A percentile compares a stretch with the other conserved stretches of the same genome.
Conservation (phyloP, 768 basidiomycete species). For the Termitomyces sp. region DNA sequence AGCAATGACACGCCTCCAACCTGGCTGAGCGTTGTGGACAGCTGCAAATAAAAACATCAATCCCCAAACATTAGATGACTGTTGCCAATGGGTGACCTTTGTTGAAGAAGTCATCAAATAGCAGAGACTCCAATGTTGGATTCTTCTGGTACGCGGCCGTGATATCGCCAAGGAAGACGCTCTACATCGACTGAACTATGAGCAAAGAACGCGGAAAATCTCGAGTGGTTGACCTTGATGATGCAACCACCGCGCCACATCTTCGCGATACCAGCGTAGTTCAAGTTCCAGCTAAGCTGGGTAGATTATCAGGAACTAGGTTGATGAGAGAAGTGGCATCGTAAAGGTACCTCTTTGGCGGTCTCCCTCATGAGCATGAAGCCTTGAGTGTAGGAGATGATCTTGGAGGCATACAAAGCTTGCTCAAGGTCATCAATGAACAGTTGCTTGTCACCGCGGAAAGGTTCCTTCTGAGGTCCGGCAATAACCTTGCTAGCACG, state of each 20-base stretch:
- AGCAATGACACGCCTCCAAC: slow-evolving; percentile 96
- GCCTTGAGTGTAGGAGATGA: slow-evolving; percentile 99
- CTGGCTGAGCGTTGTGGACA: slow-evolving; percentile 90
- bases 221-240: slow-evolving; percentile 63
- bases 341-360: slow-evolving; percentile 75
- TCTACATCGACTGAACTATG: slow-evolving; percentile 30
- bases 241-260: slow-evolving; percentile 99
- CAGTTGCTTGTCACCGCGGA: slow-evolving; percentile 96
- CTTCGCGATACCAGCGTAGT: slow-evolving; percentile 94
- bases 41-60: slow-evolving; percentile 35
- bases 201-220: not conserved
- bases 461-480: slow-evolving; percentile 88
- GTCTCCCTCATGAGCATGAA: slow-evolving; percentile 99
- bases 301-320: not conserved
- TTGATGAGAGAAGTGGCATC: not conserved
- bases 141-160: slow-evolving; percentile 87
- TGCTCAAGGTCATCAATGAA: slow-evolving; percentile 99
- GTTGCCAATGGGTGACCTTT: slow-evolving; percentile 44
- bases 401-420: slow-evolving; percentile 98
- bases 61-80: not conserved
- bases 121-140: slow-evolving; percentile 77
- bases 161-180: slow-evolving; percentile 93
- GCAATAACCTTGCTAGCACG: slow-evolving; percentile 88
- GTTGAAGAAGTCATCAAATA: slow-evolving; percentile 98
- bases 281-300: slow-evolving; percentile 82